Base-by-base conservation (phyloP, 2,329 filamentous ascomycete species). In the Orbilia javanica region DNA sequence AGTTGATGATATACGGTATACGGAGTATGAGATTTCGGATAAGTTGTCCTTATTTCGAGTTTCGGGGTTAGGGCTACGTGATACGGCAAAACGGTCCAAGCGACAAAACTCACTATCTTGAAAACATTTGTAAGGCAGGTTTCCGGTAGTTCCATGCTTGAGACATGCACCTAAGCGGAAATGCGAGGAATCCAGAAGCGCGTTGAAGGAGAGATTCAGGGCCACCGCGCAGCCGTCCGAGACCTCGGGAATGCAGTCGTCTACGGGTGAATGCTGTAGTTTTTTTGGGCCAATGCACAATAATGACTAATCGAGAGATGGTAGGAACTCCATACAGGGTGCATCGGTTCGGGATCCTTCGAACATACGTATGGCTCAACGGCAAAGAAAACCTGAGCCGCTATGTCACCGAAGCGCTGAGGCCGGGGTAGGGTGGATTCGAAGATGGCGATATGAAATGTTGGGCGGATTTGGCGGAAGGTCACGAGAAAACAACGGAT, bases 131-230 rank as follows among this genome's bases (percentile, higher is more conserved):
- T 79, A 36, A 73, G 69, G 69, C 74, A 79, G 74, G 55, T 73
- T 79, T 79, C 74, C 69, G 69, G 74, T 65, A 73, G 69, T 79
- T 79, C 74, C 74, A 79, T 79, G 68, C 67, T 79, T 72, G 63
- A 68, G 63, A 72, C 67, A 79, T 72, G 69, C 69, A 70, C 73
- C 73, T 71, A 66, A 66, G 66, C 73, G 65, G 73, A 70, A 77
- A 52, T 60, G 66, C 42, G 57, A 70, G 18, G 18, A 57, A 42
- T 31, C 44, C 39, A 44, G 60, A 77, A 44, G 66, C 73, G 73
- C 73, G 73, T 77, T 60, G 55, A 53, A 34, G 55, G 46, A 53
- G 39, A 57, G 20, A 65, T 77, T 71, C 52, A 71, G 46, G 71
- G 57, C 65, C 66, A 71, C 73, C 66, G 66, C 73, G 73, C 73